Percentiles rank a stretch among this genome's conserved stretches.
Conservation (phyloP, 805 yeast species). For the Huiozyma sinensis region DNA sequence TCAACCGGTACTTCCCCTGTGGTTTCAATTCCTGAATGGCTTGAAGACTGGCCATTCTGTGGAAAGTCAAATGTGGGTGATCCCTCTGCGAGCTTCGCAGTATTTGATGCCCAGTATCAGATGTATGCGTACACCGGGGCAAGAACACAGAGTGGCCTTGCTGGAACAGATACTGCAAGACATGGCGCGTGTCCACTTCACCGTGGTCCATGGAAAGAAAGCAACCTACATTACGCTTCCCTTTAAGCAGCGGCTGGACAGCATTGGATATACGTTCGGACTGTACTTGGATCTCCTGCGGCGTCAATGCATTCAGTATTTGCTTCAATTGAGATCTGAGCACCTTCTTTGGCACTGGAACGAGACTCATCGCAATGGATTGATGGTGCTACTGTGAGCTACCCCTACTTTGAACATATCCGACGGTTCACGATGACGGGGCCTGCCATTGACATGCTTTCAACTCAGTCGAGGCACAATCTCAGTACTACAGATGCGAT, state of each 20-base stretch:
- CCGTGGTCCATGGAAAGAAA: constrained; percentile 68
- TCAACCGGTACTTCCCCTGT: constrained; percentile 52
- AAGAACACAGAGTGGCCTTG: constrained; percentile 43
- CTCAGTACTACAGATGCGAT: too few species aligned
- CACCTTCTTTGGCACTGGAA: constrained; percentile 8
- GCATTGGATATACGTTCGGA: not conserved
- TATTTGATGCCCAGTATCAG: constrained; percentile 21
- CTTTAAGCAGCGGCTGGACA: not conserved
- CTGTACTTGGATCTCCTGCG: constrained; percentile 2
- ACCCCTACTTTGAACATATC: too few species aligned
- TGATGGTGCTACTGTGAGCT: too few species aligned
- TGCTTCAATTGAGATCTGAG: constrained; percentile 15
- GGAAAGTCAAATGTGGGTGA: constrained; percentile 45
- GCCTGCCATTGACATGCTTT: too few species aligned
- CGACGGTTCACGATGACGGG: too few species aligned
- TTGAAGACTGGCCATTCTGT: constrained; percentile 33
- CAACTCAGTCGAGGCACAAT: too few species aligned
- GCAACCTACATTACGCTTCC: constrained; percentile 33
- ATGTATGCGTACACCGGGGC: constrained; percentile 40
- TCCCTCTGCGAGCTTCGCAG: constrained; percentile 11
- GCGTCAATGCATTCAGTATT: constrained; percentile 10
- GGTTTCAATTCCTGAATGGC: constrained; percentile 45
- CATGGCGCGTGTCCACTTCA: constrained; percentile 51
- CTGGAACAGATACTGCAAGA: constrained; percentile 44
- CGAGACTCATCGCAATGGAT: too few species aligned